These are phyloP conservation scores for Allomyces macrogynus DNA, from an alignment of 192 early-diverging fungal genomes.

Conservation along the genomic window DNA sequence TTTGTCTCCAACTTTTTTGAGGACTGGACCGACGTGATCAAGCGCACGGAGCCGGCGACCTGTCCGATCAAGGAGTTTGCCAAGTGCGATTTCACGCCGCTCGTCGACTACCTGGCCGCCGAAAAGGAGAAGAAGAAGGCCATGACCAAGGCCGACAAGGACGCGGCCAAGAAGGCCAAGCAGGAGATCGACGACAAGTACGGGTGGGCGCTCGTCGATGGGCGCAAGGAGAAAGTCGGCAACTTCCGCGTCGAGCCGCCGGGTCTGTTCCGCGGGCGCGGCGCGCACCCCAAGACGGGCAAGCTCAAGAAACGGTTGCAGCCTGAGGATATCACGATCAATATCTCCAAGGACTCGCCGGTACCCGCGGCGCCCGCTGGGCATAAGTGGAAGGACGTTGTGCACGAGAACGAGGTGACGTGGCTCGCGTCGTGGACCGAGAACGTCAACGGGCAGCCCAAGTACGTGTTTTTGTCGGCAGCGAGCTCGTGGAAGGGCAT, in stretches of 20 bases:
- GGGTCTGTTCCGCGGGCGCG: constrained; percentile 87
- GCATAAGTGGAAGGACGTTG: constrained; percentile 69
- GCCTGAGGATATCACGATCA: constrained; percentile 87
- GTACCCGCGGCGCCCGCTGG: constrained; percentile 69
- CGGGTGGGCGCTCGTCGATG: constrained; percentile 54
- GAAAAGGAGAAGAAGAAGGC: constrained; percentile 60
- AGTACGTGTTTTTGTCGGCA: constrained; percentile 90
- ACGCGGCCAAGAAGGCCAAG: constrained; percentile 51
- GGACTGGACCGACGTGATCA: constrained; percentile 57
- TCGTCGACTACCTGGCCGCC: constrained; percentile 53
- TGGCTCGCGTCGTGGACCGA: constrained; percentile 99
- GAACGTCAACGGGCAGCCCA: constrained; percentile 79
- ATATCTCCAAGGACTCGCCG: constrained; percentile 53
- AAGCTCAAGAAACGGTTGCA: constrained; percentile 66
- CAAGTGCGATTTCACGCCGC: constrained; percentile 76
- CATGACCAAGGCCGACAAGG: constrained; percentile 81
- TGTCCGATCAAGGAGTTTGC: constrained; percentile 51
- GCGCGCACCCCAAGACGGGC: constrained; percentile 88
- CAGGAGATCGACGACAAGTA: constrained; percentile 49
- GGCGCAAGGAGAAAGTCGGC: constrained; percentile 88
- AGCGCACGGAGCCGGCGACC: constrained; percentile 29
- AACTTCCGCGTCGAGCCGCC: constrained; percentile 97
- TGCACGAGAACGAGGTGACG: constrained; percentile 77
- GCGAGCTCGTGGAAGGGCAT: constrained; percentile 84
- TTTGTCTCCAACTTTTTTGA: constrained; percentile 86